Conservation (phyloP, 2,329 filamentous ascomycete genomes). For the Cladosporium austrohemisphaericum region DNA sequence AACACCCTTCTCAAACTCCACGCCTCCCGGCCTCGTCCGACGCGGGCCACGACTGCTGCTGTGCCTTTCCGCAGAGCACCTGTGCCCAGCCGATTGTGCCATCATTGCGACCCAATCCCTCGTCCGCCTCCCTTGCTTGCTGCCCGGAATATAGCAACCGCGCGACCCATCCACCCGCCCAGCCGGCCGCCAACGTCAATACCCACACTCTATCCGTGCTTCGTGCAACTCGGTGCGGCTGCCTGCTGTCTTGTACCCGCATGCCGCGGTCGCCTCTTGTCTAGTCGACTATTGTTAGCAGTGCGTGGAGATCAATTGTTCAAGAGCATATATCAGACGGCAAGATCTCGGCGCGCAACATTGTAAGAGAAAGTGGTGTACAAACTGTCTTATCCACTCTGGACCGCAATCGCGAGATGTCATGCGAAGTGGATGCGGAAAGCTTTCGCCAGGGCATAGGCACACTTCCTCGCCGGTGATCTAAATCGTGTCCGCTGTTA, state of each 20-base stretch:
- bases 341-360: slow-evolving; percentile 1
- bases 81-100: slow-evolving; percentile 6
- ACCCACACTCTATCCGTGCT: slow-evolving; percentile 17
- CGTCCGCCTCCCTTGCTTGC: slow-evolving; percentile 15
- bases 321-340: slow-evolving; percentile 10
- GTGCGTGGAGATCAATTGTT: slow-evolving; percentile 14
- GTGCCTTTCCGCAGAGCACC: slow-evolving; percentile 5
- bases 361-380: slow-evolving; percentile 8
- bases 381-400: slow-evolving; percentile 6
- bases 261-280: slow-evolving; percentile 8
- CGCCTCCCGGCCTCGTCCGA: slow-evolving; percentile 6
- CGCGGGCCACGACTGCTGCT: slow-evolving; percentile 12
- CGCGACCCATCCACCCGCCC: slow-evolving; percentile 4
- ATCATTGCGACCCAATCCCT: slow-evolving; percentile 9
- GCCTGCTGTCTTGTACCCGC: slow-evolving; percentile 3
- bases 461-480: slow-evolving; percentile 31
- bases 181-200: not conserved
- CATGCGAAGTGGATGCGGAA: slow-evolving; percentile 28
- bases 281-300: slow-evolving; percentile 15
- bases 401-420: slow-evolving; percentile 24
- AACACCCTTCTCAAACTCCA: not conserved
- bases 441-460: slow-evolving; percentile 36
- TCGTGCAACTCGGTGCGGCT: slow-evolving; percentile 12
- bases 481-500: slow-evolving; percentile 20
- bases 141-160: not conserved